Evolutionary conservation across 169 alveolate species (phyloP).

Genomic region (Eimeria maxima): DNA sequence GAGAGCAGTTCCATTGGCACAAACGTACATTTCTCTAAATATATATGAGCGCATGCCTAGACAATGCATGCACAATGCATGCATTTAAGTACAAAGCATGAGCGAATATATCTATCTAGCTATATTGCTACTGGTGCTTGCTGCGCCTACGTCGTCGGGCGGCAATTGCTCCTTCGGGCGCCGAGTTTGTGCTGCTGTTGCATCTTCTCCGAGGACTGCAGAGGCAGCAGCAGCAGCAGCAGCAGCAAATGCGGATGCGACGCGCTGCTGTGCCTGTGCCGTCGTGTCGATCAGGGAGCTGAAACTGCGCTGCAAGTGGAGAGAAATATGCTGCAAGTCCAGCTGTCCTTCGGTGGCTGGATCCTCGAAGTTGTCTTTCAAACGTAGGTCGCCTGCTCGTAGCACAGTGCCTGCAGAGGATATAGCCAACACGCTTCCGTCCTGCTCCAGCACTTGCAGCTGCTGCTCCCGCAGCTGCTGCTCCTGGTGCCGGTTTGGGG

Average conservation of each 20-base stretch:
- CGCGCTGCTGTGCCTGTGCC: conserved; percentile 74
- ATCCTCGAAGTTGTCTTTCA: conserved; percentile 43
- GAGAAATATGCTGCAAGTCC: conserved; percentile 58
- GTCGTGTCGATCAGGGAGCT: conserved; percentile 1
- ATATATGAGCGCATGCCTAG: too few relatives aligned
- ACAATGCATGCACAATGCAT: not conserved
- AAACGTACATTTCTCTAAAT: too few relatives aligned
- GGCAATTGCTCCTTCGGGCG: not conserved
- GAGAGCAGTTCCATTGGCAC: too few relatives aligned
- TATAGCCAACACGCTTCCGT: not conserved
- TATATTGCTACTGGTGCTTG: not conserved
- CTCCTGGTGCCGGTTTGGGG: too few relatives aligned
- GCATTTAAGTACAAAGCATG: not conserved
- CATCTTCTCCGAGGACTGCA: conserved; percentile 51
- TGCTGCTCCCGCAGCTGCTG: too few relatives aligned
- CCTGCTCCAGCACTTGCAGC: too few relatives aligned
- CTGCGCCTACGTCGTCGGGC: not conserved
- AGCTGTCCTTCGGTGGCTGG: not conserved
- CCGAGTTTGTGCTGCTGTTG: not conserved
- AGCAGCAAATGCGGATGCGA: conserved; percentile 45
- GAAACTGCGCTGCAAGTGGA: conserved; percentile 56
- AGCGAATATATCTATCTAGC: not conserved
- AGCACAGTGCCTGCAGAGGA: conserved; percentile 18
- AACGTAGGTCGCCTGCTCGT: not conserved
- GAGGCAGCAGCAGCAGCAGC: conserved; percentile 19